A percentile compares a stretch with the other conserved stretches of the same genome.
Evolutionary conservation across 202 grass and related monocot genomes (phyloP).

Genomic region (Eragrostis tef): DNA sequence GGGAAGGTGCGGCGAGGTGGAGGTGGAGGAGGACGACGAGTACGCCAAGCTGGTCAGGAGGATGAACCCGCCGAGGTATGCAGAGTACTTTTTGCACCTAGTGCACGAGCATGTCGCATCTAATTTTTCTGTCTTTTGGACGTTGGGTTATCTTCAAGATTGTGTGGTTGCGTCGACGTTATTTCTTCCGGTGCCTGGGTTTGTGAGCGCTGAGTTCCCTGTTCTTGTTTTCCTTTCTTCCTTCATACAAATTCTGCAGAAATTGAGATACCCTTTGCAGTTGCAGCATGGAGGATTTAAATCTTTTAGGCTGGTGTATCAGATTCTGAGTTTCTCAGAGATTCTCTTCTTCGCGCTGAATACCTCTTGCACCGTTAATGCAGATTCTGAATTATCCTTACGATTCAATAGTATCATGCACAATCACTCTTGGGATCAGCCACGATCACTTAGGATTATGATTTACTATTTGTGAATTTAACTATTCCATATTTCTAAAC

Average conservation of each 20-base stretch:
- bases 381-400: neutral
- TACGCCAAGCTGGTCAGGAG: slow-evolving; percentile 71
- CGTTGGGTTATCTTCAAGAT: no score
- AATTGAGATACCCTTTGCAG: neutral
- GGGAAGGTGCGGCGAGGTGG: slow-evolving; percentile 18
- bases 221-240: neutral
- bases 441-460: neutral
- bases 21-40: slow-evolving; percentile 65
- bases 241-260: neutral
- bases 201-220: neutral
- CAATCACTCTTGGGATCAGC: neutral
- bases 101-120: neutral
- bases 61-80: slow-evolving; percentile 81
- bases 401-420: neutral
- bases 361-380: neutral
- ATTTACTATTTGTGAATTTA: neutral
- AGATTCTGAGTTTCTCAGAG: neutral
- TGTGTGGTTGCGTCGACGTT: neutral
- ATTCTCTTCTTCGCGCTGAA: neutral
- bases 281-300: neutral
- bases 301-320: no score
- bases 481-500: neutral
- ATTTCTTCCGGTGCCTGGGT: no score
- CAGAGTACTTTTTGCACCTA: neutral
- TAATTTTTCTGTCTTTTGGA: neutral